Conservation (phyloP, 2,329 filamentous ascomycete genomes). For the Blumeriella jaapii region DNA sequence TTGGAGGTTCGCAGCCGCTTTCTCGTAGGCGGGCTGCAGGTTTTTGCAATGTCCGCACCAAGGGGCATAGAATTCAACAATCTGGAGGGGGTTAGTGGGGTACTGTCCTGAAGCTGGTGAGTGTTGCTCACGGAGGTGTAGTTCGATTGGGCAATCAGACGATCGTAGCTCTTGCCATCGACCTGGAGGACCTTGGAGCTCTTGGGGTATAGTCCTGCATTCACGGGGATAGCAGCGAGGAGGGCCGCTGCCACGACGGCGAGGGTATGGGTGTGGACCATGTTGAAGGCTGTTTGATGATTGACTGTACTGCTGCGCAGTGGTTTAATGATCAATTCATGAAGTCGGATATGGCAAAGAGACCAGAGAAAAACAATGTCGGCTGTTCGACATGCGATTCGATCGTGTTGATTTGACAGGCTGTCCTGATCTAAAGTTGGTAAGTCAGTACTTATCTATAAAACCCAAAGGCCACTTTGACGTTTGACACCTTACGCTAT, state of each 20-base stretch:
- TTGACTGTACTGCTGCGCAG: not conserved
- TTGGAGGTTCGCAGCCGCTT: constrained; percentile 78
- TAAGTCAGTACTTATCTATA: too few relatives aligned
- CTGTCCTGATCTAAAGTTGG: too few relatives aligned
- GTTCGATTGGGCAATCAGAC: constrained; percentile 77
- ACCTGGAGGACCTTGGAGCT: constrained; percentile 80
- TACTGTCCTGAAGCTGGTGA: constrained; percentile 3
- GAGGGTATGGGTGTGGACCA: constrained; percentile 43
- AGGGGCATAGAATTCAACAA: constrained; percentile 83
- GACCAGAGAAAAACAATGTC: too few relatives aligned
- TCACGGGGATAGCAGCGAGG: constrained; percentile 52
- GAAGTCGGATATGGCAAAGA: not conserved
- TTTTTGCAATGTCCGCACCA: constrained; percentile 98
- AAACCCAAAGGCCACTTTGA: too few relatives aligned
- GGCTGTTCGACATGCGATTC: too few relatives aligned
- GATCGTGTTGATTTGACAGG: too few relatives aligned
- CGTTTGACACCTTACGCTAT: too few relatives aligned
- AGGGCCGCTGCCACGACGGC: constrained; percentile 45
- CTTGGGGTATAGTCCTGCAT: constrained; percentile 70
- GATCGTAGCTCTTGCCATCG: constrained; percentile 66
- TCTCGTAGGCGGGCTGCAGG: constrained; percentile 91
- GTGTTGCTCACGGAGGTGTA: constrained; percentile 64
- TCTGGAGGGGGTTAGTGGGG: constrained; percentile 30
- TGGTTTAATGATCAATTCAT: constrained; percentile 15
- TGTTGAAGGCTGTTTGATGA: constrained; percentile 24